Conservation (phyloP, 192 early-diverging fungal genomes). For the Linnemannia zychae region DNA sequence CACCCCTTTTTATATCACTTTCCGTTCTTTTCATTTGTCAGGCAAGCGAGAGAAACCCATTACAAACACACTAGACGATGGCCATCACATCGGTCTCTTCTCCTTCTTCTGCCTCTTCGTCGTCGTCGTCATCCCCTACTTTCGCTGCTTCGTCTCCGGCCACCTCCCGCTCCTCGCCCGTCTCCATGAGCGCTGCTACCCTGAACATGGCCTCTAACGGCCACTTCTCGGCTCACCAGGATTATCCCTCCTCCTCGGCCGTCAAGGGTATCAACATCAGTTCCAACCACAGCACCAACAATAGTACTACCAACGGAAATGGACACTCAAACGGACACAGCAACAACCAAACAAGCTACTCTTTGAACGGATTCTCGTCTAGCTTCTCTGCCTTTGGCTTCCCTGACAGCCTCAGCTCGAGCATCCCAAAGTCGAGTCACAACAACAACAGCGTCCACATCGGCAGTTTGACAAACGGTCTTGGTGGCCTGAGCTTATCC, state of each 20-base stretch:
- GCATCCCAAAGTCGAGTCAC: constrained; percentile 37
- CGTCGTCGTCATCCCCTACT: constrained; percentile 48
- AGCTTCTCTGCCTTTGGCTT: constrained; percentile 21
- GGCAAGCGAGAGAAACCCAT: not conserved
- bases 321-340: too few species aligned
- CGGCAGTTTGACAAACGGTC: constrained; percentile 42
- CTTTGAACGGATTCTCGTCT: not conserved
- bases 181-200: constrained; percentile 46
- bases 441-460: constrained; percentile 50
- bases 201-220: constrained; percentile 15
- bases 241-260: constrained; percentile 22
- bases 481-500: constrained; percentile 40
- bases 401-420: constrained; percentile 46
- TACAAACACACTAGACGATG: constrained; percentile 7
- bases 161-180: constrained; percentile 49
- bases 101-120: constrained; percentile 56
- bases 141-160: constrained; percentile 43
- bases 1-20: not conserved
- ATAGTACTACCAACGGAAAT: not conserved
- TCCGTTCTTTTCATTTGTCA: not conserved
- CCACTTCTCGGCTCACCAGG: constrained; percentile 19
- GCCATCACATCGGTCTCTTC: constrained; percentile 63
- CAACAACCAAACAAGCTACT: not conserved
- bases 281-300: not conserved
- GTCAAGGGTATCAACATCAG: constrained; percentile 39